phyloP scores from a whole-genome alignment of 805 yeast species.

The Barnettozyma pratensis region DNA sequence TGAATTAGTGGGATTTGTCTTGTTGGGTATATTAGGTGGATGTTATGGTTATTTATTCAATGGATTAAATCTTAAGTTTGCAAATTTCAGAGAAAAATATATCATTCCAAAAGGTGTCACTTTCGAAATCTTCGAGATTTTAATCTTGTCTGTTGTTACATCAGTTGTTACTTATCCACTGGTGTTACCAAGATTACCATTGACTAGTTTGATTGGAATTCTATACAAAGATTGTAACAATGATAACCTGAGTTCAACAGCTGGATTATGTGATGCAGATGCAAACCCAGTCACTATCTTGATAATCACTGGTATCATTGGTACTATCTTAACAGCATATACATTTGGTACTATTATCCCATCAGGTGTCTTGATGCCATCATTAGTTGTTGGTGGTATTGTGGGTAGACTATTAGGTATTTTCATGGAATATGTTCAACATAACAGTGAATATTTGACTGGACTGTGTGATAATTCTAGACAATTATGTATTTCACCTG shows the following conservation, averaged over 20 bases:
- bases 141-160: conserved; percentile 44
- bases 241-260: conserved; percentile 21
- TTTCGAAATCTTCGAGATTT: conserved; percentile 43
- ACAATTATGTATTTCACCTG: conserved; percentile 66
- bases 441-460: conserved; percentile 30
- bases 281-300: conserved; percentile 10
- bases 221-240: conserved; percentile 63
- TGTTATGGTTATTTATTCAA: conserved; percentile 52
- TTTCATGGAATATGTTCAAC: conserved; percentile 44
- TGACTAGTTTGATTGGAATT: conserved; percentile 51
- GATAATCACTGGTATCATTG: conserved; percentile 33
- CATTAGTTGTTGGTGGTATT: conserved; percentile 56
- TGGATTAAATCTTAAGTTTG: conserved; percentile 40
- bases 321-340: conserved; percentile 57
- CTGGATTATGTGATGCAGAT: conserved; percentile 22
- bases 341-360: conserved; percentile 67
- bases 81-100: conserved; percentile 27
- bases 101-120: conserved; percentile 20
- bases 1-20: conserved; percentile 68
- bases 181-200: conserved; percentile 46
- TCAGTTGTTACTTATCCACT: conserved; percentile 52
- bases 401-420: conserved; percentile 54
- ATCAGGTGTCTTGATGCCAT: conserved; percentile 64
- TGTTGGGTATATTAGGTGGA: conserved; percentile 70
- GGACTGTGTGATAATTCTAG: conserved; percentile 37